Percentiles rank a stretch among this genome's conserved stretches.
These are phyloP conservation scores for Lipomyces kockii DNA, from an alignment of 805 yeast species.

Conservation along the genomic window DNA sequence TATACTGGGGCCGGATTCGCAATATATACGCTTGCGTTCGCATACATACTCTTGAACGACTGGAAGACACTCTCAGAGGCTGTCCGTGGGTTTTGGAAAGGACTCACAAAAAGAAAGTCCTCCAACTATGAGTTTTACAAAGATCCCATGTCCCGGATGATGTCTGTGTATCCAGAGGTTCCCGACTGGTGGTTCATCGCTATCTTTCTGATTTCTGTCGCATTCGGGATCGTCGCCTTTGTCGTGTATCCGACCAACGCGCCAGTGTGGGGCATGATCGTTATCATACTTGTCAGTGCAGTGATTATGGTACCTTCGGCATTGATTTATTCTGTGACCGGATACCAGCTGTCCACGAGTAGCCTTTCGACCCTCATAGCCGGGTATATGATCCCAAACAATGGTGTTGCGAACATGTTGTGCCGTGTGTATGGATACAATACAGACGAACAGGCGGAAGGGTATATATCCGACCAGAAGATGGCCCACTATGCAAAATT, in stretches of 20 bases:
- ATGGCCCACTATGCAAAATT: conserved; percentile 67
- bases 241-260: conserved; percentile 53
- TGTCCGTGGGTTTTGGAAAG: conserved; percentile 1
- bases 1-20: conserved; percentile 58
- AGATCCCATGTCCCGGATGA: conserved; percentile 53
- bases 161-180: conserved; percentile 63
- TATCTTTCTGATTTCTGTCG: conserved; percentile 52
- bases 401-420: conserved; percentile 55
- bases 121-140: neutral
- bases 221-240: conserved; percentile 42
- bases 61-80: conserved; percentile 30
- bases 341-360: conserved; percentile 62
- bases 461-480: conserved; percentile 61
- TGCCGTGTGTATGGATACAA: conserved; percentile 62
- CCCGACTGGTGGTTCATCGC: conserved; percentile 74
- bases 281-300: conserved; percentile 59
- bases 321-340: conserved; percentile 65
- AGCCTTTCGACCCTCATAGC: conserved; percentile 67
- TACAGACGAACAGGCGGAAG: conserved; percentile 59
- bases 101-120: neutral
- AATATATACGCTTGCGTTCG: conserved; percentile 56
- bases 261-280: conserved; percentile 67
- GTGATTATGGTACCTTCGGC: conserved; percentile 67
- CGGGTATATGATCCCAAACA: conserved; percentile 63
- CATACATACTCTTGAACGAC: conserved; percentile 54